Base-by-base conservation (phyloP, 2,329 filamentous ascomycete genomes). In the Cladorrhinum sp. region DNA sequence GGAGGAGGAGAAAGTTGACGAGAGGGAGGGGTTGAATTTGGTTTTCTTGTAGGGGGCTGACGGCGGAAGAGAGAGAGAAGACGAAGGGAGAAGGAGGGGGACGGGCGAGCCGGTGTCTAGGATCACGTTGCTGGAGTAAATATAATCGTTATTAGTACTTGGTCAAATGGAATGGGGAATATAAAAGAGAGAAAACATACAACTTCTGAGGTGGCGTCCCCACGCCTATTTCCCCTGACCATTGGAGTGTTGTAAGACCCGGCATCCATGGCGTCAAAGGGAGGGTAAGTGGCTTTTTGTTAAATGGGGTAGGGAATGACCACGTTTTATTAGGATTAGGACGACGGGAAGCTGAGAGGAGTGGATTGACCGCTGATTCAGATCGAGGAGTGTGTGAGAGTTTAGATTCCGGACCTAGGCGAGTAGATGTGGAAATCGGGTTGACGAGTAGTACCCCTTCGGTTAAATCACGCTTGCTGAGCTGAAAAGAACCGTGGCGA, bases 31-130 rank as follows among this genome's bases (percentile, higher is more conserved):
- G 33, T 74, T 63, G 59, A 73, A 75, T 1, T 49, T 52, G 53
- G 65, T 64, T 16, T 26, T n/a, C 10, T 42, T 42, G 36, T 42
- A 14, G 10, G 16, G 16, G 36, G 36, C n/a, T n/a, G 36, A 42
- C 36, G 36, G 36, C 16, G 36, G 36, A 42, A 16, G 4, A 12
- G 36, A 62, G 52, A 72, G 73, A 2, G 68, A 70, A 24, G 62
- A 68, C 4, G 63, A 60, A 9, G 70, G 68, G 16, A 75, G 63
- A 8, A 74, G 49, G 18, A 75, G 16, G 16, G 36, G 65, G 23
- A 70, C 62, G 1, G 59, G 63, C 1, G 70, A 73, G 24, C 68
- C 71, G 0, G 72, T 74, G 60, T 74, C 72, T 46, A 73, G 69
- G 49, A 73, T 64, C 30, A 75, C 70, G 18, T 69, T 70, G 61